A percentile compares a stretch with the other conserved stretches of the same genome.
Conservation (phyloP, 192 early-diverging fungal species). For the Rhizophagus sp. region DNA sequence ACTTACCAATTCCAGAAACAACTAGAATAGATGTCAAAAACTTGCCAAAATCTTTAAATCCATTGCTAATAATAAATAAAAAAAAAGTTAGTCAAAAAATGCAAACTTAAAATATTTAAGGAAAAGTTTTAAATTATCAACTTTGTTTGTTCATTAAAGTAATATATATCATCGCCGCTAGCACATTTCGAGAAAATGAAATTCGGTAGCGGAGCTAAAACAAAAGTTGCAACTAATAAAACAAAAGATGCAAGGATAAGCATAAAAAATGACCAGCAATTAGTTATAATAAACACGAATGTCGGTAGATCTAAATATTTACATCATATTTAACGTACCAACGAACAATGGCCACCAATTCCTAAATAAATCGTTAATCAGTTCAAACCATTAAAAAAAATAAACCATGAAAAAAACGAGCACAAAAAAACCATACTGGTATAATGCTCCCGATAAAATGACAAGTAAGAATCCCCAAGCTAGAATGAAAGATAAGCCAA, state of each 20-base stretch:
- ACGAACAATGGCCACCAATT: conserved; percentile 7
- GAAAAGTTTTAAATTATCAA: neutral
- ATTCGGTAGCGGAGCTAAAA: neutral
- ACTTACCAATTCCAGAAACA: neutral
- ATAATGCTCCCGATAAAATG: neutral
- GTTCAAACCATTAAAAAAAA: neutral
- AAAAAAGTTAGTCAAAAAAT: neutral
- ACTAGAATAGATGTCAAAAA: neutral
- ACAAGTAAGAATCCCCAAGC: neutral
- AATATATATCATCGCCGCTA: neutral
- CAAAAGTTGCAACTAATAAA: neutral
- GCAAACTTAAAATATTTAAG: neutral
- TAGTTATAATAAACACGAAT: neutral
- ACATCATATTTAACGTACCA: neutral
- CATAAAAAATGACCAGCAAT: neutral
- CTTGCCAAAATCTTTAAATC: neutral
- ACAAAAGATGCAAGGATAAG: too few species aligned
- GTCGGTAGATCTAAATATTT: neutral
- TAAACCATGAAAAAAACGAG: neutral
- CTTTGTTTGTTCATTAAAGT: neutral
- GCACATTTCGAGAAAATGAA: neutral
- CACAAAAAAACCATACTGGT: neutral
- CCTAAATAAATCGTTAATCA: neutral
- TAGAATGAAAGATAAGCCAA: neutral
- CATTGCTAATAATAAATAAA: neutral